Evolutionary conservation across 2,329 filamentous ascomycete genomes (phyloP).

Genomic region (Ophiostoma quercus): DNA sequence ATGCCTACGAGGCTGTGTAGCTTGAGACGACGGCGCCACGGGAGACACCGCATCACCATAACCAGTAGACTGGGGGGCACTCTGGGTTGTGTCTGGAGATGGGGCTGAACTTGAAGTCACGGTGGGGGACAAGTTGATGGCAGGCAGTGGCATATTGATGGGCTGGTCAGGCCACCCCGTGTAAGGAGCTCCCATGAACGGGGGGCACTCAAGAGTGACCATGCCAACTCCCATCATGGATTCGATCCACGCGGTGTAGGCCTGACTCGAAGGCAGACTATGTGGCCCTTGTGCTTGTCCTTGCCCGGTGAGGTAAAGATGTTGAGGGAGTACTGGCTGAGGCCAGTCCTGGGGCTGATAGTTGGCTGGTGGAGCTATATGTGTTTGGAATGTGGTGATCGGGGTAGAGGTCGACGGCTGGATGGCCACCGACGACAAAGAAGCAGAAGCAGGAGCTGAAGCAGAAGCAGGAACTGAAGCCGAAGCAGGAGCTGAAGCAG

Average conservation of each 20-base stretch:
- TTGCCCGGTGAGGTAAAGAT: background rate
- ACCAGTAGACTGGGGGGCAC: no score
- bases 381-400: background rate
- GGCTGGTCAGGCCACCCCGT: background rate
- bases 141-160: background rate
- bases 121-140: no score
- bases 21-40: background rate
- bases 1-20: no score
- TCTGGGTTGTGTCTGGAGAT: background rate
- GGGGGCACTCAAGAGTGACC: background rate
- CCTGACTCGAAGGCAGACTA: background rate
- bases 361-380: background rate
- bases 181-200: background rate
- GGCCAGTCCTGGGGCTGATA: conserved; percentile 1
- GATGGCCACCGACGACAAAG: no score
- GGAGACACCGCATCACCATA: no score
- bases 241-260: no score
- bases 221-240: no score
- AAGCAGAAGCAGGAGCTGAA: background rate
- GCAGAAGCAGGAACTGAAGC: no score
- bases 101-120: background rate
- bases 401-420: no score
- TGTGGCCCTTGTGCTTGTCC: background rate
- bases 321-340: background rate
- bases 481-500: no score